Evolutionary conservation across 306 rosid species (phyloP).

Genomic region (Coriaria nepalensis): DNA sequence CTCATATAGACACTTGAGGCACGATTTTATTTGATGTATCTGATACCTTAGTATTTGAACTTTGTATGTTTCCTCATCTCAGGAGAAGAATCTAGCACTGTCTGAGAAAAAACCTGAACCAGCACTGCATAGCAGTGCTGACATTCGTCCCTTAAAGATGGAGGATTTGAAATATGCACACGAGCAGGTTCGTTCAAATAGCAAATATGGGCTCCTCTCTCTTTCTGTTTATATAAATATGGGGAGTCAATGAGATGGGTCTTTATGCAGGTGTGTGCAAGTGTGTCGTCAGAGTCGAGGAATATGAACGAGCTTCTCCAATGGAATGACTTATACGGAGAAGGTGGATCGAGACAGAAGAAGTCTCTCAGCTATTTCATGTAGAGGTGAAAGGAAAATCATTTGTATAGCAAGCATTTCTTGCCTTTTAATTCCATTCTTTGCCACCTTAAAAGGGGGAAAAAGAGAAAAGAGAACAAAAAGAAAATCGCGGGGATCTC

Average conservation of each 20-base stretch:
- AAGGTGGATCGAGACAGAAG: slow-evolving; percentile 84
- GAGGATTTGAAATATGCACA: slow-evolving; percentile 80
- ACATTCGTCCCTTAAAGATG: slow-evolving; percentile 69
- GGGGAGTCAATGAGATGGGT: neutral
- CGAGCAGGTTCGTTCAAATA: slow-evolving; percentile 46
- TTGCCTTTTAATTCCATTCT: slow-evolving; percentile 27
- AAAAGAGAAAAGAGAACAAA: slow-evolving; percentile 17
- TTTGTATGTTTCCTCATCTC: slow-evolving; percentile 16
- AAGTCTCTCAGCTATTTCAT: slow-evolving; percentile 80
- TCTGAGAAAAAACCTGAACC: slow-evolving; percentile 57
- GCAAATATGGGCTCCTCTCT: slow-evolving; percentile 3
- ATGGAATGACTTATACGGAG: slow-evolving; percentile 94
- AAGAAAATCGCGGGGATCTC: too few species aligned
- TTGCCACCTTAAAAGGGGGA: slow-evolving; percentile 14
- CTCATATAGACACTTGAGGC: neutral
- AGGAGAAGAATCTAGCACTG: slow-evolving; percentile 59
- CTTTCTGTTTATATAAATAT: neutral
- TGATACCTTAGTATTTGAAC: neutral
- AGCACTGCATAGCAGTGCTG: slow-evolving; percentile 42
- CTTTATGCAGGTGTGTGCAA: slow-evolving; percentile 63
- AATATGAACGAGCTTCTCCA: slow-evolving; percentile 79
- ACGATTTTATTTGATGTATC: neutral
- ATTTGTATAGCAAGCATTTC: slow-evolving; percentile 47
- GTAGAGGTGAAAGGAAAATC: slow-evolving; percentile 28
- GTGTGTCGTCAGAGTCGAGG: slow-evolving; percentile 77